phyloP scores from a whole-genome alignment of 2,329 filamentous ascomycete genomes.

The Aureobasidium uvarum region DNA sequence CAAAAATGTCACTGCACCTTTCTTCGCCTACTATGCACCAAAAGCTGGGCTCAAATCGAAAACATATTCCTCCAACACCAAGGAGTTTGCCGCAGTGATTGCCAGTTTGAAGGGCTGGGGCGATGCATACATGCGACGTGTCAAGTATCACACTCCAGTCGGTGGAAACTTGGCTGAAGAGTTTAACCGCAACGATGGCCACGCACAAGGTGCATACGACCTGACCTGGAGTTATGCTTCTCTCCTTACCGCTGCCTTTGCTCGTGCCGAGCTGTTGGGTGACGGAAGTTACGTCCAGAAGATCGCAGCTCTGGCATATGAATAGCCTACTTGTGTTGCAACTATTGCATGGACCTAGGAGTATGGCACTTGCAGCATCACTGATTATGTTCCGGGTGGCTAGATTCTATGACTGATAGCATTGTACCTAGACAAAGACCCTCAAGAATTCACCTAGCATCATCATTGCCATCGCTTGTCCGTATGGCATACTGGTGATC shows the following conservation, averaged over 20 bases:
- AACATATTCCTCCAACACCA: constrained; percentile 32
- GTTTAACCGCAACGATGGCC: constrained; percentile 36
- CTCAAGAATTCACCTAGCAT: constrained; percentile 71
- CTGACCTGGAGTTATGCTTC: constrained; percentile 41
- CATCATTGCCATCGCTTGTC: constrained; percentile 83
- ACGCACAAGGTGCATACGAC: constrained; percentile 35
- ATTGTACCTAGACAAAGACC: constrained; percentile 49
- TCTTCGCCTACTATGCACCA: constrained; percentile 40
- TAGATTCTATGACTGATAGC: constrained; percentile 16
- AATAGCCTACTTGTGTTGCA: neutral
- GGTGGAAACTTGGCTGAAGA: constrained; percentile 36
- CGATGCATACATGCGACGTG: constrained; percentile 38
- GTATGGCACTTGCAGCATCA: constrained; percentile 9
- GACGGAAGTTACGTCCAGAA: constrained; percentile 5
- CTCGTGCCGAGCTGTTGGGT: constrained; percentile 31
- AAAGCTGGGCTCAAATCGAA: constrained; percentile 29
- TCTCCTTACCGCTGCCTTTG: constrained; percentile 36
- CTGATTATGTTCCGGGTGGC: neutral
- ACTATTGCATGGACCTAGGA: neutral
- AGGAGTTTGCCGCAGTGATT: constrained; percentile 32
- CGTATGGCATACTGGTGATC: constrained; percentile 78
- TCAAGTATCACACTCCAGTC: constrained; percentile 37
- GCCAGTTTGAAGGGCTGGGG: constrained; percentile 37
- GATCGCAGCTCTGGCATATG: constrained; percentile 18
- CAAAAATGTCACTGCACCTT: constrained; percentile 36